Evolutionary conservation across 1,284 basidiomycete species (phyloP).

Genomic region (Trametes hirsuta): DNA sequence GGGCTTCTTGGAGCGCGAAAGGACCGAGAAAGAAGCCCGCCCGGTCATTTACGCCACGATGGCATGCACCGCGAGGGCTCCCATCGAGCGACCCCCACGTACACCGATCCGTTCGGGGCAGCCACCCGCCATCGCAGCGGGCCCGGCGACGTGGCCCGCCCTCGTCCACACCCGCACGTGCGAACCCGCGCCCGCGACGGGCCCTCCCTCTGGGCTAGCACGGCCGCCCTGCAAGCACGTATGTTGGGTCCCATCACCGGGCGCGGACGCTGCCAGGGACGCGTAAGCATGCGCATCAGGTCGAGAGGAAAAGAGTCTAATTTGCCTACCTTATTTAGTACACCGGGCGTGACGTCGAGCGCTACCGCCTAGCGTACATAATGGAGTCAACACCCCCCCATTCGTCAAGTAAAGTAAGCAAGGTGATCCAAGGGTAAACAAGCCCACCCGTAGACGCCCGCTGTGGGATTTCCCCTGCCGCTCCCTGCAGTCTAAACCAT

Average conservation of each 20-base stretch:
- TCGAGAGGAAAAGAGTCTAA: conserved; percentile 1
- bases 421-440: neutral
- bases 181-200: neutral
- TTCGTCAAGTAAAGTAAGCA: conserved; percentile 11
- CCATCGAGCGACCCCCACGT: conserved; percentile 10
- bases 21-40: conserved; percentile 10
- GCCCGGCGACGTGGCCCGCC: neutral
- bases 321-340: neutral
- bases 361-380: neutral
- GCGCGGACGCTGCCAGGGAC: neutral
- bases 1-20: neutral
- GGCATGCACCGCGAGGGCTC: conserved; percentile 7
- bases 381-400: conserved; percentile 8
- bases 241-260: neutral
- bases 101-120: conserved; percentile 17
- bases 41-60: conserved; percentile 9
- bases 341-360: too few relatives aligned
- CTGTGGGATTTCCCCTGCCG: neutral
- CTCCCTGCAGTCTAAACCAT: neutral
- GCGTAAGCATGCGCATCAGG: neutral
- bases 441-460: neutral
- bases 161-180: neutral
- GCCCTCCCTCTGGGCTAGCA: neutral
- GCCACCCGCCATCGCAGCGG: too few relatives aligned
- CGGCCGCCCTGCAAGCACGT: neutral